Evolutionary conservation across 2,329 filamentous ascomycete species (phyloP).

Genomic region (Didymellaceae sp.): DNA sequence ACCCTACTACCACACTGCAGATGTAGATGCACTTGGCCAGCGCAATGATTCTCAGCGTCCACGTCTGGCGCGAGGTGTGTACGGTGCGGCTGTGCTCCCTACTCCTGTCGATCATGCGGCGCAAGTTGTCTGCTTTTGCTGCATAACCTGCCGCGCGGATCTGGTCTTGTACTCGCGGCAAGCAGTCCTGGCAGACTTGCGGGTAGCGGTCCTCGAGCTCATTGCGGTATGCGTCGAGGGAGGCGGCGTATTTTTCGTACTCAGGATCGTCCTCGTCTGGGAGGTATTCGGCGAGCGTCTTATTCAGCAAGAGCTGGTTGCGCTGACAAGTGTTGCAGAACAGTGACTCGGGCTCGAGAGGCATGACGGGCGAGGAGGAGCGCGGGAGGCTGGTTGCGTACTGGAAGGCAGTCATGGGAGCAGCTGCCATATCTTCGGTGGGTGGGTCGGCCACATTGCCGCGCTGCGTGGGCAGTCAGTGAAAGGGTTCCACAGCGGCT

Average conservation of each 20-base stretch:
- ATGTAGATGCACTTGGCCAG: constrained; percentile 53
- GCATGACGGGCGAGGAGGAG: constrained; percentile 33
- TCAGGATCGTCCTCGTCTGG: constrained; percentile 69
- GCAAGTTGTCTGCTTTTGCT: constrained; percentile 81
- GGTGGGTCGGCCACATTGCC: constrained; percentile 91
- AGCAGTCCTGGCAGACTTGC: constrained; percentile 83
- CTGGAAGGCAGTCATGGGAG: constrained; percentile 26
- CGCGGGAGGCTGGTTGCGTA: constrained; percentile 34
- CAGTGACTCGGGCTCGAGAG: constrained; percentile 46
- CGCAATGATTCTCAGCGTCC: constrained; percentile 54
- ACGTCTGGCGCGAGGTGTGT: constrained; percentile 49
- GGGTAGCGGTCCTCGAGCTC: constrained; percentile 84
- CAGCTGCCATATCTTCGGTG: constrained; percentile 54
- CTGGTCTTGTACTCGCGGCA: constrained; percentile 72
- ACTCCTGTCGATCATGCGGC: constrained; percentile 72
- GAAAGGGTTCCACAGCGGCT: not conserved
- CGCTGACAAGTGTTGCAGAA: constrained; percentile 83
- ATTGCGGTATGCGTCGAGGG: constrained; percentile 72
- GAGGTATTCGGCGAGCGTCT: constrained; percentile 80
- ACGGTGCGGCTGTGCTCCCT: constrained; percentile 32
- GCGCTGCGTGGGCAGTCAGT: constrained; percentile 60
- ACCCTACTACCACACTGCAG: constrained; percentile 43
- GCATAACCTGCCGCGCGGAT: constrained; percentile 77
- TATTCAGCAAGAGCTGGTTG: constrained; percentile 84
- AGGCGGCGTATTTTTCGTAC: constrained; percentile 71